Evolutionary conservation across 495 filamentous ascomycete species (phyloP), one percentile per base, ranked within the genome.

Genomic region (Aspergillus funiculosus): DNA sequence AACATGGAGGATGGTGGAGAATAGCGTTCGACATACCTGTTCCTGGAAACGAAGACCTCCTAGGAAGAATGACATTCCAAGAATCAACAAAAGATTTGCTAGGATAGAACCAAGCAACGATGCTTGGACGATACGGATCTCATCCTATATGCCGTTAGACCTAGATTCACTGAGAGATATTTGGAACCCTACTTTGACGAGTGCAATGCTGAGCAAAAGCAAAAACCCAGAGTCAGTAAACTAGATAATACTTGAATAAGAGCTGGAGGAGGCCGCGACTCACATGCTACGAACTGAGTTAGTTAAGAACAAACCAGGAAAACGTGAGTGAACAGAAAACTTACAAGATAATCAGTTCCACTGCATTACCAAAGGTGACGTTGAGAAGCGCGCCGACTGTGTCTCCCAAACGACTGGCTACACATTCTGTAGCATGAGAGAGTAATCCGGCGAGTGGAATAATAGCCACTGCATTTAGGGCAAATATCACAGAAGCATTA

Each of bases 81-180:
- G 69, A 59, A 95, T 94, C 35, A 95, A 75, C 9, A 95, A 74
- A 30, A 95, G 63, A 54, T 95, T 94, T 26, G 86, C 85, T 39
- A 95, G 72, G 51, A 95, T 94, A 0, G 88, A 94, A 15, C 89
- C 89, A 15, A 95, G 69, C 47, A 95, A 68, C 0, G 89, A 89
- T 2, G 89, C 87, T 66, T 95, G 89, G 5, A 95, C 88, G 51
- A 94, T 89, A 30, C 79, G 75, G 51, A 95, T 94, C 65, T 95
- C 81, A 65, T 88, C 76, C 77, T 81, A 43, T n/a, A 14, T 18
- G 22, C 1, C 10, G 31, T 74, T 53, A 75, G 64, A 49, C n/a
- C 8, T 9, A 14, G 18, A 18, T n/a, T n/a, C 1, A 17, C 5
- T 10, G 5, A 22, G 26, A 10, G 5, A 28, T 8, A 1, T 37